Conservation (phyloP, 2,329 filamentous ascomycete species). For the Cryphonectria naterciae region DNA sequence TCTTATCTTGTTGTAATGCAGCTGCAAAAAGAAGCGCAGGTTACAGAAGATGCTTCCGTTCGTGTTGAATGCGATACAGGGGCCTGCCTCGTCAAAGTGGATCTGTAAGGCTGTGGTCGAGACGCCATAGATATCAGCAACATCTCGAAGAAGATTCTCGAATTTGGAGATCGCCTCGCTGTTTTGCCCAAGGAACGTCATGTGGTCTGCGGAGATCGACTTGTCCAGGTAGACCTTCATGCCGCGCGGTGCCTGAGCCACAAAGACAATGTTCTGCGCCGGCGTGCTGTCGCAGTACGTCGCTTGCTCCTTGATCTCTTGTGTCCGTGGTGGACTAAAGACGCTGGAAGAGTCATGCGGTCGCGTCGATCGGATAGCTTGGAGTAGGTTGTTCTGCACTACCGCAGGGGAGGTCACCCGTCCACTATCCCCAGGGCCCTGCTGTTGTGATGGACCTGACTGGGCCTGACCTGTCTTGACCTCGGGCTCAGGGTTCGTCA, state of each 20-base stretch:
- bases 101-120: slow-evolving; percentile 74
- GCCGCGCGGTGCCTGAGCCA: slow-evolving; percentile 70
- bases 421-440: slow-evolving; percentile 46
- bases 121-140: slow-evolving; percentile 74
- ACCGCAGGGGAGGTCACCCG: slow-evolving; percentile 63
- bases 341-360: slow-evolving; percentile 74
- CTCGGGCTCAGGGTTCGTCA: slow-evolving; percentile 39
- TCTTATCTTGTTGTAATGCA: slow-evolving; percentile 64
- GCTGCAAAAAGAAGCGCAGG: slow-evolving; percentile 79
- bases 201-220: slow-evolving; percentile 51
- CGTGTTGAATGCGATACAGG: slow-evolving; percentile 91
- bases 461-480: slow-evolving; percentile 23
- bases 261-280: slow-evolving; percentile 72
- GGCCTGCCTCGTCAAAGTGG: slow-evolving; percentile 79
- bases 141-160: slow-evolving; percentile 68
- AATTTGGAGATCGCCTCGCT: slow-evolving; percentile 69
- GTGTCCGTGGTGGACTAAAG: slow-evolving; percentile 74
- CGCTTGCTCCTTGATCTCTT: slow-evolving; percentile 77
- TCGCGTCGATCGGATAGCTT: slow-evolving; percentile 78
- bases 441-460: slow-evolving; percentile 19
- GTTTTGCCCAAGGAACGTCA: slow-evolving; percentile 65
- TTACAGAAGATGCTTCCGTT: slow-evolving; percentile 93
- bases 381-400: slow-evolving; percentile 72
- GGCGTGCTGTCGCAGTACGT: slow-evolving; percentile 84
- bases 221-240: slow-evolving; percentile 75